A percentile compares a stretch with the other conserved stretches of the same genome.
Evolutionary conservation across 129 eudicot genomes (phyloP).

Genomic region (Erigeron canadensis): DNA sequence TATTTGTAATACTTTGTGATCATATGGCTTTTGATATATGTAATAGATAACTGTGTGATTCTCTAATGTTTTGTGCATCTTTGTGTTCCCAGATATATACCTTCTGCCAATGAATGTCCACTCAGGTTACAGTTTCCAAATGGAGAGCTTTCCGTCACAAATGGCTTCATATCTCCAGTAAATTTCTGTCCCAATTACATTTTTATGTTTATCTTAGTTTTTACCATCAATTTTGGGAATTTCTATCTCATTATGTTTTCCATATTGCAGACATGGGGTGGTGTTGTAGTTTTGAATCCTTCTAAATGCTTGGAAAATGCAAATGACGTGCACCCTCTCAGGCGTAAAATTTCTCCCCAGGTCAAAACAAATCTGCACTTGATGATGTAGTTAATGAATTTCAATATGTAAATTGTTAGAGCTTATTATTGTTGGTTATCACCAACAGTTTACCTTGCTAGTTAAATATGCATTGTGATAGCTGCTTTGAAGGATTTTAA

Average conservation of each 20-base stretch:
- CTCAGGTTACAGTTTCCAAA: slow-evolving; percentile 84
- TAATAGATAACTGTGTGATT: slow-evolving; percentile 9
- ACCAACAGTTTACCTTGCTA: too few relatives aligned
- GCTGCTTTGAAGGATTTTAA: too few relatives aligned
- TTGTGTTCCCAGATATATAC: slow-evolving; percentile 70
- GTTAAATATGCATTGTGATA: too few relatives aligned
- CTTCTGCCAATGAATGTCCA: slow-evolving; percentile 89
- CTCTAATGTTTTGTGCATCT: slow-evolving; percentile 25
- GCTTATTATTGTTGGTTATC: too few relatives aligned
- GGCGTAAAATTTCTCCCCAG: slow-evolving; percentile 58
- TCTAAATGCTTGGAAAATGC: slow-evolving; percentile 53
- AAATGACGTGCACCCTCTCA: slow-evolving; percentile 34
- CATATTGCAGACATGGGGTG: slow-evolving; percentile 93
- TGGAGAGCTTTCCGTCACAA: slow-evolving; percentile 76
- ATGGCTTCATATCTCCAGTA: slow-evolving; percentile 95
- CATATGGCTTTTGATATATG: slow-evolving; percentile 2
- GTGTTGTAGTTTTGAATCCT: slow-evolving; percentile 90
- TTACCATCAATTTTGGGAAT: slow-evolving; percentile 7
- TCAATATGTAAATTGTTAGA: not conserved
- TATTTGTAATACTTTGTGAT: slow-evolving; percentile 16
- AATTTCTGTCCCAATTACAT: slow-evolving; percentile 24
- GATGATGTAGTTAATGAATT: slow-evolving; percentile 2
- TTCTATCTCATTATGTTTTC: slow-evolving; percentile 14
- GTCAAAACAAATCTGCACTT: slow-evolving; percentile 35
- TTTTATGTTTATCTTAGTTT: slow-evolving; percentile 21